These are phyloP conservation scores for Candida broadrunensis DNA, from an alignment of 805 yeast genomes.

Conservation along the genomic window DNA sequence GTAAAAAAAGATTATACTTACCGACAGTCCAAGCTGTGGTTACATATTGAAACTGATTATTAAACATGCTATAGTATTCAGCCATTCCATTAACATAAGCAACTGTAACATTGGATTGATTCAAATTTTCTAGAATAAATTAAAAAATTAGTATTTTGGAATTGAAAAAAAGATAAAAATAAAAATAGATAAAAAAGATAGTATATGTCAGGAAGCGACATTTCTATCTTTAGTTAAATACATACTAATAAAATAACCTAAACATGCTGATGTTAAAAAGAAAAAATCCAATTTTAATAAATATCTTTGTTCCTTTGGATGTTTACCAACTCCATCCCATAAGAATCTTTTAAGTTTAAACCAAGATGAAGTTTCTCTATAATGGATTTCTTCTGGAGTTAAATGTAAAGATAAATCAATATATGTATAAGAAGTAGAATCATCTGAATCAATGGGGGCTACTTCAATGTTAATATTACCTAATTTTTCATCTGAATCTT, in stretches of 20 bases:
- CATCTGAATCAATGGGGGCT: slow-evolving; percentile 2
- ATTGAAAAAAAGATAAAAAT: too few species aligned
- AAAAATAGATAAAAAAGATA: too few species aligned
- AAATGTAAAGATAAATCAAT: slow-evolving; percentile 18
- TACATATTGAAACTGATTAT: slow-evolving; percentile 44
- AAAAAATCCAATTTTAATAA: slow-evolving; percentile 38
- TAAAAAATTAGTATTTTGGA: too few species aligned
- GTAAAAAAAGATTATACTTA: too few species aligned
- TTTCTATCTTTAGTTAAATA: too few species aligned
- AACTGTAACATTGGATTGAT: slow-evolving; percentile 39
- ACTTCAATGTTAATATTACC: neutral
- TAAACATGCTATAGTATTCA: slow-evolving; percentile 38
- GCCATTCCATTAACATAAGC: slow-evolving; percentile 49
- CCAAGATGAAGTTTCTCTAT: slow-evolving; percentile 16
- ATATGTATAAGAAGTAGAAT: slow-evolving; percentile 10
- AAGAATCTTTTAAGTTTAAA: slow-evolving; percentile 22
- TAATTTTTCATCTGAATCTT: neutral
- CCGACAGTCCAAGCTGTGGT: slow-evolving; percentile 48
- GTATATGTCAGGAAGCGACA: too few species aligned
- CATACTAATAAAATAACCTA: slow-evolving; percentile 44
- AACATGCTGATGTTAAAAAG: slow-evolving; percentile 53
- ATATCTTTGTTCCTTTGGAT: slow-evolving; percentile 32
- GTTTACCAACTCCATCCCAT: slow-evolving; percentile 39
- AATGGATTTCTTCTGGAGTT: slow-evolving; percentile 17
- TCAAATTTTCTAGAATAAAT: slow-evolving; percentile 25